Conservation (phyloP, 2,329 filamentous ascomycete genomes). For the Colletotrichum sp. region DNA sequence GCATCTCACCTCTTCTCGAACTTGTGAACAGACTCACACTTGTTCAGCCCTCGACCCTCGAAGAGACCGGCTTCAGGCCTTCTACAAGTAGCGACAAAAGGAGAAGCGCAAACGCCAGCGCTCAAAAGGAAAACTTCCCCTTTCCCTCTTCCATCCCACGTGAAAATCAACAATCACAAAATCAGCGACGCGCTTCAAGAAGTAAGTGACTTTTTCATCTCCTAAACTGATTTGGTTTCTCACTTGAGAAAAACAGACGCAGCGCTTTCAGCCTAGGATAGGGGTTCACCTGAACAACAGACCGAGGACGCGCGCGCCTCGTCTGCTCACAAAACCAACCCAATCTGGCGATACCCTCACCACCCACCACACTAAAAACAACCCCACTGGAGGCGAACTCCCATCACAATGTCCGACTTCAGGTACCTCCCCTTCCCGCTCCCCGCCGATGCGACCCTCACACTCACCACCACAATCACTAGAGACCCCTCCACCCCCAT, state of each 20-base stretch:
- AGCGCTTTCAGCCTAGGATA: too few relatives aligned
- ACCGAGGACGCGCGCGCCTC: background rate
- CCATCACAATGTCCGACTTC: background rate
- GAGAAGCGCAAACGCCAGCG: background rate
- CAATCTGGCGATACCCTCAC: background rate
- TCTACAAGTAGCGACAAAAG: background rate
- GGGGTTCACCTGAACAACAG: too few relatives aligned
- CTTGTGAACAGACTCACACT: background rate
- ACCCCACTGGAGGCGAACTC: background rate
- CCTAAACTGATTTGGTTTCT: background rate
- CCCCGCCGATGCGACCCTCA: background rate
- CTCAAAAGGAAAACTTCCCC: background rate
- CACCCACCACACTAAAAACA: background rate
- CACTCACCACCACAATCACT: background rate
- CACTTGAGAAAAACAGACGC: background rate
- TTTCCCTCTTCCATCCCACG: background rate
- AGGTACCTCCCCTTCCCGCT: background rate
- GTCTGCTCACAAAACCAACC: background rate
- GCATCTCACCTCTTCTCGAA: background rate
- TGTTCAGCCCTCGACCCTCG: background rate
- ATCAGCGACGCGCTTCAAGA: accelerated
- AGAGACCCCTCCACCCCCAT: background rate
- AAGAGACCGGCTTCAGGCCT: background rate
- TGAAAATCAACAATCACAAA: background rate
- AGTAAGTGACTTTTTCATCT: background rate